Conservation (phyloP, 2,329 filamentous ascomycete species). For the Fusarium pseudograminearum region DNA sequence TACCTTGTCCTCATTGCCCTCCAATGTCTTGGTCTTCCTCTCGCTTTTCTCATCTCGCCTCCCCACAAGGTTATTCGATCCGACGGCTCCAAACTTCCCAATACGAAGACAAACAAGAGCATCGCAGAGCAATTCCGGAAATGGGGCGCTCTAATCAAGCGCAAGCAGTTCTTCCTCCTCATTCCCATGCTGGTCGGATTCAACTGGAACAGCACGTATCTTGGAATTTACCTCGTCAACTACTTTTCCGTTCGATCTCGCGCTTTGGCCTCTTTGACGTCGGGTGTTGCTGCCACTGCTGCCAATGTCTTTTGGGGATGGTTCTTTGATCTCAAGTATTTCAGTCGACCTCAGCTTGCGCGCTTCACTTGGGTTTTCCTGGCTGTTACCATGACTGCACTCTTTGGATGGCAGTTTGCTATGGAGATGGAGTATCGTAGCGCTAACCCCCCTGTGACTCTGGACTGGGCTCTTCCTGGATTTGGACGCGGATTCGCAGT, state of each 20-base stretch:
- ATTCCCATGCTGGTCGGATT: constrained; percentile 63
- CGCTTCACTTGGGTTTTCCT: constrained; percentile 58
- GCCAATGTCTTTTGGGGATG: constrained; percentile 64
- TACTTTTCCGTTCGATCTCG: constrained; percentile 65
- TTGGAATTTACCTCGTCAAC: constrained; percentile 64
- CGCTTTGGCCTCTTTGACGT: constrained; percentile 59
- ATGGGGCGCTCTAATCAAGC: constrained; percentile 53
- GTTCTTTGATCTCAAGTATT: constrained; percentile 59
- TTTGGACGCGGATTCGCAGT: constrained; percentile 62
- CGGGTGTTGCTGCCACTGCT: constrained; percentile 58
- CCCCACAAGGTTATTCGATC: constrained; percentile 44
- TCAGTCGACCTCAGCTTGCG: constrained; percentile 58
- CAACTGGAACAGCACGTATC: constrained; percentile 64
- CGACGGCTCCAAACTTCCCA: constrained; percentile 34
- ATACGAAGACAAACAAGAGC: constrained; percentile 26
- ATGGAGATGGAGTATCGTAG: constrained; percentile 61
- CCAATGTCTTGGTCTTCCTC: constrained; percentile 44
- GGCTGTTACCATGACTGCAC: constrained; percentile 55
- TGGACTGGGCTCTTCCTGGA: constrained; percentile 60
- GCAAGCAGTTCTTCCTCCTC: constrained; percentile 61
- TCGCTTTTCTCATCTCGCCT: constrained; percentile 38
- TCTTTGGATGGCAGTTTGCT: constrained; percentile 62
- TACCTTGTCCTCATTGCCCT: constrained; percentile 46
- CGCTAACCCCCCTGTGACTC: constrained; percentile 53
- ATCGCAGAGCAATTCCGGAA: constrained; percentile 32